A percentile compares a stretch with the other conserved stretches of the same genome.
Conservation (phyloP, 768 basidiomycete species). For the Imleria badia region DNA sequence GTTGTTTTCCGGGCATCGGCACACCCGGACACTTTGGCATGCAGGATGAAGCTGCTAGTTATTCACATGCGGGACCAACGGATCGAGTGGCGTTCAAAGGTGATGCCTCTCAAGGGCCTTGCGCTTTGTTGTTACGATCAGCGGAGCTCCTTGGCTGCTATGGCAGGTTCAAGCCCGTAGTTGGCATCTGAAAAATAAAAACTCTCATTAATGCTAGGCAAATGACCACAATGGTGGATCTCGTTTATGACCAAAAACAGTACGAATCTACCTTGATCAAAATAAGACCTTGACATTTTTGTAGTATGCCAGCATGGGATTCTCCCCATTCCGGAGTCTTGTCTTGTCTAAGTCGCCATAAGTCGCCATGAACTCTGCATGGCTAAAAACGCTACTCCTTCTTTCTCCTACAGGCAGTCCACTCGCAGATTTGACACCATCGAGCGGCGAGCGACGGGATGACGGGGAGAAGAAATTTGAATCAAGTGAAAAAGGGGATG, state of each 20-base stretch:
- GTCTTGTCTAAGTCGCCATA: slow-evolving; percentile 79
- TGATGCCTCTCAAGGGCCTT: not conserved
- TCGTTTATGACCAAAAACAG: not conserved
- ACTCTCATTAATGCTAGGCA: not conserved
- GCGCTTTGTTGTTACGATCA: too few relatives aligned
- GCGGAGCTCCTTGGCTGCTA: not conserved
- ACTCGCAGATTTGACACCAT: slow-evolving; percentile 73
- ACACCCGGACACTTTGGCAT: too few relatives aligned
- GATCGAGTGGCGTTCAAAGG: too few relatives aligned
- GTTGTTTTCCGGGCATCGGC: too few relatives aligned
- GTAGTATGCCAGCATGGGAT: slow-evolving; percentile 87
- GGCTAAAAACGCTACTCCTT: slow-evolving; percentile 81
- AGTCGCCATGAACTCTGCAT: slow-evolving; percentile 84
- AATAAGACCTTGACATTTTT: slow-evolving; percentile 94
- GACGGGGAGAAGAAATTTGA: slow-evolving; percentile 67
- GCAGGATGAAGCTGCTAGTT: too few relatives aligned
- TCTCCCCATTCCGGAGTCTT: slow-evolving; percentile 74
- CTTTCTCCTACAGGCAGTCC: slow-evolving; percentile 79
- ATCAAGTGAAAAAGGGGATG: slow-evolving; percentile 53
- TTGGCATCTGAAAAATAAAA: not conserved
- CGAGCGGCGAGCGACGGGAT: slow-evolving; percentile 56
- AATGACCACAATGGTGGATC: not conserved
- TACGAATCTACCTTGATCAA: slow-evolving; percentile 34
- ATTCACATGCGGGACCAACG: not conserved
- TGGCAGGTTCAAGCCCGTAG: not conserved